Conservation (phyloP, 2,329 filamentous ascomycete species). For the Pseudocercospora cruenta region DNA sequence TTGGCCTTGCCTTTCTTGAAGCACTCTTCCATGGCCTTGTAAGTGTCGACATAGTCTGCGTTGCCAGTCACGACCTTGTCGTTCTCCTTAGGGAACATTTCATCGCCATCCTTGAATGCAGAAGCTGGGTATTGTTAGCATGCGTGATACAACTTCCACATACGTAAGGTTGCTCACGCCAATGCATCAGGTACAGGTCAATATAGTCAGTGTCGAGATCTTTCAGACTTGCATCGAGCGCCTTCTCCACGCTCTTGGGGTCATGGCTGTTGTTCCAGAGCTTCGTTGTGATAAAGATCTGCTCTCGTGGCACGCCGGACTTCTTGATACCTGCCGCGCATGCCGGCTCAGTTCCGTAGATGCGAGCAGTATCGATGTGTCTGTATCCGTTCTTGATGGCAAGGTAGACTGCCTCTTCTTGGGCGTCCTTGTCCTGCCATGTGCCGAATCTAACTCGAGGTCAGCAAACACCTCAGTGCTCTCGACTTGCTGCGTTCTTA, state of each 20-base stretch:
- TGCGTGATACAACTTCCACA: background rate
- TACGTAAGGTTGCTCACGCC: constrained; percentile 48
- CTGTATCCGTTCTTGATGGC: constrained; percentile 57
- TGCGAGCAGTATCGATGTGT: constrained; percentile 55
- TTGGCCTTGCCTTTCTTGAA: constrained; percentile 45
- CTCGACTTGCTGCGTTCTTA: constrained; percentile 1
- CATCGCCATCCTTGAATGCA: constrained; percentile 42
- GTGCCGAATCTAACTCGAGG: constrained; percentile 51
- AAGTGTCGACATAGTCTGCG: constrained; percentile 57
- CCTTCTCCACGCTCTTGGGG: constrained; percentile 64
- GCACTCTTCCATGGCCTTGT: constrained; percentile 48
- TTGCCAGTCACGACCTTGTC: constrained; percentile 46
- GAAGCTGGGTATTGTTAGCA: background rate
- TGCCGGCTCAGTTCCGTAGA: constrained; percentile 63
- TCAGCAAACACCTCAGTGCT: background rate
- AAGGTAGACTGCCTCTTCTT: constrained; percentile 51
- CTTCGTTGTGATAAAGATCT: constrained; percentile 68
- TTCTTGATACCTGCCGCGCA: constrained; percentile 67
- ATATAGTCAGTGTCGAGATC: constrained; percentile 68
- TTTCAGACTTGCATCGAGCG: constrained; percentile 62
- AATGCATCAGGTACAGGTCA: constrained; percentile 73
- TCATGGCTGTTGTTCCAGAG: constrained; percentile 61
- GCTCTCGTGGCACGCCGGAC: constrained; percentile 64
- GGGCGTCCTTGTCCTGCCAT: constrained; percentile 57
- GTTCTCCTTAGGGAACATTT: constrained; percentile 52